phyloP scores from a whole-genome alignment of 2,329 filamentous ascomycete species.

The Diplodia scrobiculata region DNA sequence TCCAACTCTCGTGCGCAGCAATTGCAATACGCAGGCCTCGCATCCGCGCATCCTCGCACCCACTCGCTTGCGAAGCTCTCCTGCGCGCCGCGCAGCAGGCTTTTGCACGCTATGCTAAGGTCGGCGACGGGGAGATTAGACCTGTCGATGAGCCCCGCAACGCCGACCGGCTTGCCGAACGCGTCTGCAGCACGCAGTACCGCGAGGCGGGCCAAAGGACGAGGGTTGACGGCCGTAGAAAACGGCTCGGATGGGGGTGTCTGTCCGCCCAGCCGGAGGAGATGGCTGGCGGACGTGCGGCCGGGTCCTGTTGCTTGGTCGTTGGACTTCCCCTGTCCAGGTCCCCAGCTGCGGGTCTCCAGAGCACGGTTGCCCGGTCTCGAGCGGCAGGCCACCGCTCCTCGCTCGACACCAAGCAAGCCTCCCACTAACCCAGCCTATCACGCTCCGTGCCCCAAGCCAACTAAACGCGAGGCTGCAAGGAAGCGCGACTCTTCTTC shows the following conservation, averaged over 20 bases:
- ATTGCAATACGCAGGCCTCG: background rate
- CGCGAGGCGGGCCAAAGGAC: conserved; percentile 14
- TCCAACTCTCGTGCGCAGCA: background rate
- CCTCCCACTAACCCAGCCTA: conserved; percentile 17
- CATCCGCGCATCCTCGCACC: background rate
- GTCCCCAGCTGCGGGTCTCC: conserved; percentile 21
- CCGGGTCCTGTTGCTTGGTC: conserved; percentile 11
- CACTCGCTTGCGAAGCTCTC: conserved; percentile 15
- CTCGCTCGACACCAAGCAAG: conserved; percentile 16
- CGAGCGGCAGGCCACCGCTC: conserved; percentile 20
- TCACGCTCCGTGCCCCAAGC: conserved; percentile 4
- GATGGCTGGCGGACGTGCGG: conserved; percentile 13
- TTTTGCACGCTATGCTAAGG: conserved; percentile 13
- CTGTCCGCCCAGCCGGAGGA: conserved; percentile 16
- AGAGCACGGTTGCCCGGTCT: conserved; percentile 9
- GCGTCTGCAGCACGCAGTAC: conserved; percentile 1
- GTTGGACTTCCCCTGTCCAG: conserved; percentile 9
- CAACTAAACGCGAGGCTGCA: conserved; percentile 14
- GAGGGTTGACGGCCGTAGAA: background rate
- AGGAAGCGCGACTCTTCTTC: conserved; percentile 13
- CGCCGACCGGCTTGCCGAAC: conserved; percentile 10
- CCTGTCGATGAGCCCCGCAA: conserved; percentile 15
- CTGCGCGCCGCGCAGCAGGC: conserved; percentile 6
- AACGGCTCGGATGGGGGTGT: background rate
- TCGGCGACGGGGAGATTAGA: conserved; percentile 13